Evolutionary conservation across 768 basidiomycete species (phyloP).

Genomic region (Mrakia hoshinonis): DNA sequence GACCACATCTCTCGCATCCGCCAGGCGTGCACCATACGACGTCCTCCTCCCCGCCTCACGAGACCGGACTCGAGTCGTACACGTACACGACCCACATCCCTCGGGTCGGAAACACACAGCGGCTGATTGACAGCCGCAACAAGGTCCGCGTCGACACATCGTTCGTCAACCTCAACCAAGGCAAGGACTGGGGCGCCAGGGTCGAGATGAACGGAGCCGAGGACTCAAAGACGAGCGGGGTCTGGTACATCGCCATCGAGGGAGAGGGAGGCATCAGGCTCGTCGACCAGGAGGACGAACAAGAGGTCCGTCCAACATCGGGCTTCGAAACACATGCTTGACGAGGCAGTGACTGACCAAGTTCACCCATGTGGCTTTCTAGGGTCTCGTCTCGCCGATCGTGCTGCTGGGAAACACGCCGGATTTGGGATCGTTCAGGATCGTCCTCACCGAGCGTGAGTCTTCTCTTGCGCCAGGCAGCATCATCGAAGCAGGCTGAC

Average conservation of each 20-base stretch:
- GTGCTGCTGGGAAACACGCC: slow-evolving; percentile 64
- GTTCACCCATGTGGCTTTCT: not conserved
- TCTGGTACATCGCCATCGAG: slow-evolving; percentile 83
- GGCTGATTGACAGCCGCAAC: slow-evolving; percentile 68
- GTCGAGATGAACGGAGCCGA: slow-evolving; percentile 48
- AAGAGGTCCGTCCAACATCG: slow-evolving; percentile 52
- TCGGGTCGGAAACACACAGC: slow-evolving; percentile 74
- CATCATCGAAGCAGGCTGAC: not conserved
- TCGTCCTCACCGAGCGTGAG: slow-evolving; percentile 70
- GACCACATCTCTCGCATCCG: slow-evolving; percentile 43
- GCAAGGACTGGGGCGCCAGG: slow-evolving; percentile 25
- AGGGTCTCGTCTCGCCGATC: slow-evolving; percentile 69
- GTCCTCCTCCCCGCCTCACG: slow-evolving; percentile 82
- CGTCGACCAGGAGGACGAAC: slow-evolving; percentile 54
- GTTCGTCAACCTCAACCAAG: slow-evolving; percentile 53
- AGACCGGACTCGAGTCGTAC: slow-evolving; percentile 68
- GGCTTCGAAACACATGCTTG: not conserved
- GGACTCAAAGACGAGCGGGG: slow-evolving; percentile 63
- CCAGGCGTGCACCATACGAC: slow-evolving; percentile 37
- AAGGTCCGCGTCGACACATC: slow-evolving; percentile 78
- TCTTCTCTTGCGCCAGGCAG: not conserved
- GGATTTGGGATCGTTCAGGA: slow-evolving; percentile 70
- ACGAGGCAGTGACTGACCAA: not conserved
- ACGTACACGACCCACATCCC: slow-evolving; percentile 83
- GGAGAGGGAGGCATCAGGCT: slow-evolving; percentile 74